Conservation (phyloP, 768 basidiomycete species). For the Podaxis rugospora region DNA sequence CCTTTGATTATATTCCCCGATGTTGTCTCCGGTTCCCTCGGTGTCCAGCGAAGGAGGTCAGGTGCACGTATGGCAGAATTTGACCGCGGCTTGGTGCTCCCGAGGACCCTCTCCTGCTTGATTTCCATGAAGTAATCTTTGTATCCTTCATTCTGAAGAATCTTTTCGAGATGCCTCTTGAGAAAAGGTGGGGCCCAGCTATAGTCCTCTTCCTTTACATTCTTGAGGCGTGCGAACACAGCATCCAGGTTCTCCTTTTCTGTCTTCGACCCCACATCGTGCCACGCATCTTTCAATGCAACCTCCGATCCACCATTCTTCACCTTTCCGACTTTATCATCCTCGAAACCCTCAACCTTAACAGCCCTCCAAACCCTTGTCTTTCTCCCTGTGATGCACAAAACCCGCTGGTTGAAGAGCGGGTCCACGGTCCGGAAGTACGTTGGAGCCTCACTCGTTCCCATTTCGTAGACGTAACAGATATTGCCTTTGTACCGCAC, state of each 20-base stretch:
- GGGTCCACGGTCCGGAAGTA: too few species aligned
- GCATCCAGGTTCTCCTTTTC: conserved; percentile 13
- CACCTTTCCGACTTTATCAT: too few species aligned
- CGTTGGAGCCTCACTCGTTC: too few species aligned
- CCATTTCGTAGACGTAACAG: too few species aligned
- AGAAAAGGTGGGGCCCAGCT: neutral
- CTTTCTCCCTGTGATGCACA: too few species aligned
- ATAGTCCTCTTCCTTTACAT: neutral
- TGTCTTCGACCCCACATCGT: neutral
- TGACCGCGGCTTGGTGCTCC: neutral
- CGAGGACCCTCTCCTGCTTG: neutral
- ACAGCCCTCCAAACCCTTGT: too few species aligned
- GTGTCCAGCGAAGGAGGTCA: neutral
- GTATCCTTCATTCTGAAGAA: neutral
- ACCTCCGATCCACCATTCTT: too few species aligned
- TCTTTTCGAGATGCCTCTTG: neutral
- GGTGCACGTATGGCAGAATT: neutral
- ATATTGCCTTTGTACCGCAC: too few species aligned
- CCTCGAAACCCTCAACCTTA: too few species aligned
- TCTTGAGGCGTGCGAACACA: conserved; percentile 11
- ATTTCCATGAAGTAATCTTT: neutral
- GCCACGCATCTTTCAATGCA: too few species aligned
- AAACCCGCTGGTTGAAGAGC: too few species aligned
- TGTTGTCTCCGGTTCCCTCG: neutral
- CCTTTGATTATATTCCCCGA: neutral